These are phyloP conservation scores for Lactarius indigo DNA, from an alignment of 768 basidiomycete genomes.

Conservation along the genomic window DNA sequence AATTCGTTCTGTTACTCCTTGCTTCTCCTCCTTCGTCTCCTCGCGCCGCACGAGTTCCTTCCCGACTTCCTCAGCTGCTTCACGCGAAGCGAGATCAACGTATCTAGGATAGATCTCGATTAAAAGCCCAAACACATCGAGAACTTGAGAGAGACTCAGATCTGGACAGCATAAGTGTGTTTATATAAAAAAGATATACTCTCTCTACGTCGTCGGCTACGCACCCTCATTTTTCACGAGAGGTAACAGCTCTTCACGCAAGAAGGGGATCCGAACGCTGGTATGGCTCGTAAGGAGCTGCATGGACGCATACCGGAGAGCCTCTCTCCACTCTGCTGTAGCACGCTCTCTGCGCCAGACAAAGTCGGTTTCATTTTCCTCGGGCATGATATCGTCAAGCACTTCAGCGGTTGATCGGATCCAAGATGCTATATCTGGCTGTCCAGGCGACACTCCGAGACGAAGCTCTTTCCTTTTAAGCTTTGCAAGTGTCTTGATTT, in stretches of 20 bases:
- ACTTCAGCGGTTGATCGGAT: conserved; percentile 40
- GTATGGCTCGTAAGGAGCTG: conserved; percentile 51
- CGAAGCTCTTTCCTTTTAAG: conserved; percentile 46
- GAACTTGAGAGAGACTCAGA: conserved; percentile 51
- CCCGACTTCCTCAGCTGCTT: conserved; percentile 66
- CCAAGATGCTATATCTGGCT: conserved; percentile 63
- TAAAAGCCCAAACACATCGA: conserved; percentile 71
- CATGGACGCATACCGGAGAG: conserved; percentile 51
- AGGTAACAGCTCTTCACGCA: conserved; percentile 57
- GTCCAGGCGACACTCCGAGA: conserved; percentile 27
- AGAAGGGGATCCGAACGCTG: conserved; percentile 51
- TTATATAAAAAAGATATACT: conserved; percentile 1
- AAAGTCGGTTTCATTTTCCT: conserved; percentile 30
- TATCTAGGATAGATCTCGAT: conserved; percentile 78
- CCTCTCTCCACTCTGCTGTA: conserved; percentile 51
- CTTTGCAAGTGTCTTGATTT: conserved; percentile 40
- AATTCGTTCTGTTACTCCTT: conserved; percentile 66
- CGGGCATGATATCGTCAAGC: conserved; percentile 32
- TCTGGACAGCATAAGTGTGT: conserved; percentile 39
- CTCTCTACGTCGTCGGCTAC: conserved; percentile 26
- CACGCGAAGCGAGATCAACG: conserved; percentile 63
- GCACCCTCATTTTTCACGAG: conserved; percentile 56
- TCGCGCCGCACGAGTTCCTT: conserved; percentile 63
- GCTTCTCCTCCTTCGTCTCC: conserved; percentile 47
- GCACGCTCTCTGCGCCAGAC: conserved; percentile 55